Conservation (phyloP, 73 alveolate genomes). For the Tetrahymena borealis region DNA sequence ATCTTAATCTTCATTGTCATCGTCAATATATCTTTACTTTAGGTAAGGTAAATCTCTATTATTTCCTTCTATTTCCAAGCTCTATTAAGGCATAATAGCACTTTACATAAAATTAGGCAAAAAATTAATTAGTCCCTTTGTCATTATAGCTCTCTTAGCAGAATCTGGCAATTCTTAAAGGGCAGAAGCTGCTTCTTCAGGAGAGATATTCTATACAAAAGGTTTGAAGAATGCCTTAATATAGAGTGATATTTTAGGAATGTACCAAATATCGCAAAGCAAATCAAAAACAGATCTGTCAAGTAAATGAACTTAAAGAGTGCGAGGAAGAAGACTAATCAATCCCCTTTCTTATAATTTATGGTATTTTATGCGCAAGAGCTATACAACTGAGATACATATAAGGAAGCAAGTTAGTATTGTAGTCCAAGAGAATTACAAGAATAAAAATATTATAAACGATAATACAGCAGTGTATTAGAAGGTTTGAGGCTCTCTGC, state of each 20-base stretch:
- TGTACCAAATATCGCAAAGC: slow-evolving; percentile 38
- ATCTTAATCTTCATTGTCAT: not conserved
- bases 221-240: slow-evolving; percentile 35
- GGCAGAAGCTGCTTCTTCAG: slow-evolving; percentile 42
- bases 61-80: not conserved
- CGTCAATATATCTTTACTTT: not conserved
- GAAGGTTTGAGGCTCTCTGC: not conserved
- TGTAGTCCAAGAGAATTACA: not conserved
- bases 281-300: slow-evolving; percentile 38
- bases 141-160: slow-evolving; percentile 13
- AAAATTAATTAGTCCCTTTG: slow-evolving; percentile 30
- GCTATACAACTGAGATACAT: not conserved
- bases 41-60: not conserved
- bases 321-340: slow-evolving; percentile 17
- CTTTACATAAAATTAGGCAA: slow-evolving; percentile 5
- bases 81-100: not conserved
- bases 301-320: not conserved
- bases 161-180: slow-evolving; percentile 17
- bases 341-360: slow-evolving; percentile 13
- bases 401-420: not conserved
- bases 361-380: not conserved
- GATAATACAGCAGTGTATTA: not conserved
- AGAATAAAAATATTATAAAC: not conserved
- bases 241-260: slow-evolving; percentile 27
- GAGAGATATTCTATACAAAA: slow-evolving; percentile 11